Base-by-base conservation (phyloP, 2,329 filamentous ascomycete species). In the Aspergillus pseudoviridinutans region DNA sequence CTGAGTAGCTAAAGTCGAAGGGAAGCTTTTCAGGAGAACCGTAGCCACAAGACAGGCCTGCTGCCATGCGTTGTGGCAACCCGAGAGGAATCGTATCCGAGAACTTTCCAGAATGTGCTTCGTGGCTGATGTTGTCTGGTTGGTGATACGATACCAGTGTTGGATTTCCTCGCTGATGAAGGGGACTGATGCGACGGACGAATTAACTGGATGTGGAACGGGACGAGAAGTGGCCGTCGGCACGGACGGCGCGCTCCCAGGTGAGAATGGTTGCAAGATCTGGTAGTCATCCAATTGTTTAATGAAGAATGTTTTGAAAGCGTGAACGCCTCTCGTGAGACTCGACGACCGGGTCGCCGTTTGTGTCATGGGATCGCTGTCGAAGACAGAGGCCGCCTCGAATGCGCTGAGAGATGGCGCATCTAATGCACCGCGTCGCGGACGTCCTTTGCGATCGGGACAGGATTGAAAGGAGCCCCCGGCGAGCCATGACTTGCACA, bases 301-400 rank as follows among this genome's bases (percentile, higher is more conserved):
- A 10, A 65, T 63, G 51, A 73, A 65, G 38, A 70, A 66, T 28
- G 69, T 63, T 57, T 66, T 69, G 25, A 74, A 66, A 20, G 70
- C 69, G 53, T 61, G 69, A 6, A 70, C 67, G 6, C 68, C 62
- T 47, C 67, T 64, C 24, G 60, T 66, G 38, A 73, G 64, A 35
- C 61, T 60, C 24, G 68, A 69, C 12, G 66, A 58, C 7, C 67
- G 61, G 50, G 67, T 64, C 6, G 54, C 46, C 20, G 60, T 25
- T 42, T 62, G 61, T 5, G 62, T 51, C 14, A 61, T 46, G 27
- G 58, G 56, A 49, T 64, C 66, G 41, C 61, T 55, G 51, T 69
- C 67, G 17, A 62, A 52, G 7, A 61, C 55, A 3, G 63, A 17
- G 8, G 59, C 62, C 3, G 58, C 57, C 50, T 72, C 66, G 17